phyloP scores from a whole-genome alignment of 371 early-diverging fungal genomes.

The Mortierella sp. region DNA sequence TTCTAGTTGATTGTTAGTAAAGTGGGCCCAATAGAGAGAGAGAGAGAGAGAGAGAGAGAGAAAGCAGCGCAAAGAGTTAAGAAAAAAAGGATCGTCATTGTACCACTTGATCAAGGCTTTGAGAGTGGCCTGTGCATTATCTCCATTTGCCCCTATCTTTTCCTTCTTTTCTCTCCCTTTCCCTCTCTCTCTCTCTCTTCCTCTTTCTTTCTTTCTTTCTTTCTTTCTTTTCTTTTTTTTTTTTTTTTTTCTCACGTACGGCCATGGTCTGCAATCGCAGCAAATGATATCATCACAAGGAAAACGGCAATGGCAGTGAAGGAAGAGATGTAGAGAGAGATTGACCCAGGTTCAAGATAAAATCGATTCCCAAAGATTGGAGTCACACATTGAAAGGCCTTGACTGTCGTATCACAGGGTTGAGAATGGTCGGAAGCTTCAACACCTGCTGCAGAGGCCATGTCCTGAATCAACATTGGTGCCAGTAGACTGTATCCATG shows the following conservation, averaged over 20 bases:
- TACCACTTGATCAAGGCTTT: no score
- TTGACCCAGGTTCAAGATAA: not conserved
- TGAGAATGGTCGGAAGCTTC: constrained; percentile 28
- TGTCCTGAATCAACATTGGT: constrained; percentile 40
- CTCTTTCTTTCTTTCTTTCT: not conserved
- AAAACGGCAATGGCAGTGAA: not conserved
- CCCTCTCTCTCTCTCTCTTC: constrained; percentile 3
- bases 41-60: no score
- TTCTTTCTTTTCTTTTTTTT: not conserved
- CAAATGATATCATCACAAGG: not conserved
- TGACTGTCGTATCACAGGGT: constrained; percentile 24
- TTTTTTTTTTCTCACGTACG: not conserved
- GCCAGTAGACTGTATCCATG: not conserved
- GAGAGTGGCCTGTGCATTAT: not conserved
- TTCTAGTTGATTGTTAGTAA: not conserved
- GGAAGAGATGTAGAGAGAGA: not conserved
- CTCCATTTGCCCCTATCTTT: constrained; percentile 1
- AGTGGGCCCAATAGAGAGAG: no score
- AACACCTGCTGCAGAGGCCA: constrained; percentile 34
- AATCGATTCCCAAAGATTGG: not conserved
- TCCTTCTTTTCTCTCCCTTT: not conserved
- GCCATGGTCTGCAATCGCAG: not conserved
- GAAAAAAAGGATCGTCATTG: no score
- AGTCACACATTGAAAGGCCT: not conserved
- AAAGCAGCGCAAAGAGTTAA: not conserved